Percentiles rank a stretch among this genome's conserved stretches.
Evolutionary conservation across 192 early-diverging fungal genomes (phyloP).

Genomic region (Linnemannia zychae): DNA sequence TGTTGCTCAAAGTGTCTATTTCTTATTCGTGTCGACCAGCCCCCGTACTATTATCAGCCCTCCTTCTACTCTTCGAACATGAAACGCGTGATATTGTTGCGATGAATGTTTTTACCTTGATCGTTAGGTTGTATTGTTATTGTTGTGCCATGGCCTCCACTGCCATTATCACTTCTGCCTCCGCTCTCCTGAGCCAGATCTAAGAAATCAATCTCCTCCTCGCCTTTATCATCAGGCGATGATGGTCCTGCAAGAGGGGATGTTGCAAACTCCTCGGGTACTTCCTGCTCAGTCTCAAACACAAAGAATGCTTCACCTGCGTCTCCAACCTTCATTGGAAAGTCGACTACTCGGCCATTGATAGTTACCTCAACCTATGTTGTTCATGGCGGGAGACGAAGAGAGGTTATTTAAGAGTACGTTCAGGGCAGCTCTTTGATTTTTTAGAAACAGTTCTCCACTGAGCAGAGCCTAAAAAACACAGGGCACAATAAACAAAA

Average conservation of each 20-base stretch:
- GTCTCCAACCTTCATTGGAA: constrained; percentile 97
- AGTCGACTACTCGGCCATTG: constrained; percentile 81
- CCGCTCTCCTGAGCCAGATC: constrained; percentile 40
- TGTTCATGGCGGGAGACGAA: no score
- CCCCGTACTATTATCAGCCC: background rate
- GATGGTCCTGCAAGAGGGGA: constrained; percentile 84
- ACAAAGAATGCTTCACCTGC: constrained; percentile 99
- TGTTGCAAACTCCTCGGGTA: constrained; percentile 93
- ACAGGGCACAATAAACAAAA: background rate
- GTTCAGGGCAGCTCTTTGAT: no score
- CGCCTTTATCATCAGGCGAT: constrained; percentile 7
- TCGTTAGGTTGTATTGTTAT: constrained; percentile 14
- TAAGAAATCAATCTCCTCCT: constrained; percentile 56
- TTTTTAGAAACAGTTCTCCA: no score
- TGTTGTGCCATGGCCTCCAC: background rate
- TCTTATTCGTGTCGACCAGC: background rate
- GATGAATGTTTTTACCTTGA: constrained; percentile 9
- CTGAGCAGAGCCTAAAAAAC: background rate
- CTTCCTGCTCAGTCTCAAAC: constrained; percentile 89
- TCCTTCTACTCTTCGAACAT: background rate
- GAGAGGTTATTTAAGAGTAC: no score
- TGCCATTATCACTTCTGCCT: no score
- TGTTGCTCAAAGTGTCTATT: background rate
- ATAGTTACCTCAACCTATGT: constrained; percentile 80
- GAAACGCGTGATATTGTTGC: background rate